Evolutionary conservation across 2,329 filamentous ascomycete species (phyloP), one percentile per base, ranked within the genome.

Genomic region (Calonectria crousiana): DNA sequence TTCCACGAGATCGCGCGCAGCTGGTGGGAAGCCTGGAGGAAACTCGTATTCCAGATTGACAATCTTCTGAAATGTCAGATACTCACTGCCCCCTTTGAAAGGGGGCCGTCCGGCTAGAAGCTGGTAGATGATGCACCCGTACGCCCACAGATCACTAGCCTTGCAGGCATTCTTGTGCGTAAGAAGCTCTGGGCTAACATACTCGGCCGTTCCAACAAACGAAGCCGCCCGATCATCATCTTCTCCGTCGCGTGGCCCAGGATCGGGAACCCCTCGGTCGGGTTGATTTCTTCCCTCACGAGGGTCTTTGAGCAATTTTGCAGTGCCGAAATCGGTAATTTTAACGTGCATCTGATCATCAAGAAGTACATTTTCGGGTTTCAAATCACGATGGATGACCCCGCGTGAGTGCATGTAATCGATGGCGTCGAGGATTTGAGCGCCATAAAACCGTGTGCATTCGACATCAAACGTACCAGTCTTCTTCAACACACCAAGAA

Each of bases 281-380:
- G 84, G 83, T 6, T 85, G 79, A 71, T 88, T 81, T 83, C 89
- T 85, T 18, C 85, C 84, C 30, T 82, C 81, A 30, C 84, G 82
- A 30, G 84, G 84, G 69, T 86, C 85, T 68, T 78, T 80, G 58
- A 99, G 88, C 75, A 99, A 92, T 84, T 98, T 98, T n/a, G 97
- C 97, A 0, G 97, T 99, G 52, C 97, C 97, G 82, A 99, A 99
- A 85, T 99, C 97, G 10, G 97, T 99, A 77, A 99, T 98, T 84
- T 99, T 99, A 85, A 98, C 93, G 81, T 98, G 95, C 94, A 98
- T 97, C 81, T 98, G 94, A 77, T 96, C 94, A 84, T 99, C 97
- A 47, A 99, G 89, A 9, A 99, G 90, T 5, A 99, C 96, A 78
- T 99, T 99, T 84, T 99, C 97, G 0, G 97, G 97, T 82, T 99